Base-by-base conservation (phyloP, 768 basidiomycete genomes). In the Rhizopogon vesiculosus region DNA sequence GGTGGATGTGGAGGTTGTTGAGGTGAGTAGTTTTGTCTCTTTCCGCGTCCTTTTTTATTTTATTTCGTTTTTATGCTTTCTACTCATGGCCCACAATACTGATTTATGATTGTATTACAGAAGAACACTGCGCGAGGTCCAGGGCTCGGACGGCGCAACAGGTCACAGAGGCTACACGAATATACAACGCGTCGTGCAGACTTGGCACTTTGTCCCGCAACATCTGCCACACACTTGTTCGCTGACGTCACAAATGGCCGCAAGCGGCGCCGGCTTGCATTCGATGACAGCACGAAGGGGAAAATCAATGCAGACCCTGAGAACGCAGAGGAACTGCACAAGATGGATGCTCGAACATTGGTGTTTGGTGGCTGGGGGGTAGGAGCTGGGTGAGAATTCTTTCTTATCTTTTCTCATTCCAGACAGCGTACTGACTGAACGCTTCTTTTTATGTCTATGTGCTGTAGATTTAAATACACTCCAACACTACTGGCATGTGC, bases 151-250 rank as follows among this genome's bases (percentile, higher is more conserved):
- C 66, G 76, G 3, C 80, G 82, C 7, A 89, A 85, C 55, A 84
- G 87, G 38, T 64, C 79, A 5, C 88, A 90, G 65, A 78, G 89
- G 2, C 70, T 91, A 16, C 68, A 74, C 6, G 89, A 91, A 66
- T 90, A 89, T 57, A 76, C 78, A 0, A 79, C 83, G 53, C 80
- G 87, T 15, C 76, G 87, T 1, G 70, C 72, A 15, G 67, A 86
- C 4, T 60, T 74, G 12, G 66, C 66, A 19, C 60, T 72, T 43
- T 46, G 64, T 2, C 45, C 61, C 33, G 55, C 61, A 45, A 50
- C 55, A 15, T 43, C 64, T 12, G 55, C 73, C 67, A 70, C 3
- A 49, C 25, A 46, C 10, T 41, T 46, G 9, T 55, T 69, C 35
- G 53, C 59, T 25, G 68, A 69, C 55, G 60, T 57, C 74, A 81